Base-by-base conservation (phyloP, 1,284 basidiomycete genomes). In the Fomitopsis schrenkii region DNA sequence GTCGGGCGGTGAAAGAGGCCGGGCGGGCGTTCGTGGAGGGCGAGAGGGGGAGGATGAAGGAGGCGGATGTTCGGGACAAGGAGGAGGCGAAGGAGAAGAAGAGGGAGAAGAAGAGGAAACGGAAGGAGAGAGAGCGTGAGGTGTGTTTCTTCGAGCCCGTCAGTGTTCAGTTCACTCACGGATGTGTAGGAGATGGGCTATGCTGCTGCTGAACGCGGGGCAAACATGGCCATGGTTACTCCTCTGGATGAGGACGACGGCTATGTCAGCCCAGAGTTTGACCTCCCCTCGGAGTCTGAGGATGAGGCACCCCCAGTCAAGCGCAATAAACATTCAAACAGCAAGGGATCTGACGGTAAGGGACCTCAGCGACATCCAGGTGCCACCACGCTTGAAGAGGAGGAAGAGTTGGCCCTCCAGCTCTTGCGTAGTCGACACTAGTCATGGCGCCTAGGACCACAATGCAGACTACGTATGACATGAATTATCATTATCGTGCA, bases 71-170 rank as follows among this genome's bases (percentile, higher is more conserved):
- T 61, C 66, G 78, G 59, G 95, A 97, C 78, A 91, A 90, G 76
- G 84, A 86, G 62, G 87, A 93, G 66, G 95, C 93, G 26, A 88
- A 85, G 72, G 93, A 92, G 72, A 95, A 95, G 83, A 91, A 91
- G 77, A 79, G 83, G 64, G 93, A 95, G 75, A 93, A 91, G 80
- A 77, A 90, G 77, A 73, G 86, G 62, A 96, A 94, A 75, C 79
- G 93, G 68, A 97, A 97, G 79, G 88, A 94, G 70, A 85, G 91
- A 62, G 94, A 96, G 67, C 82, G 80, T 41, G 90, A 87, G 66
- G 86, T 85, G 65, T 68, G 82, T 76, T 62, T 60, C 36, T 54
- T 55, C 3, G 12, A 26, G 15, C 15, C 5, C 30, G 22, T 9
- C 55, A 58, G 12, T 12, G 55, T 26, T 41, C 65, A 48, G 64